Base-by-base conservation (phyloP, 257 asterid genomes). In the Thymus mandschuricus region DNA sequence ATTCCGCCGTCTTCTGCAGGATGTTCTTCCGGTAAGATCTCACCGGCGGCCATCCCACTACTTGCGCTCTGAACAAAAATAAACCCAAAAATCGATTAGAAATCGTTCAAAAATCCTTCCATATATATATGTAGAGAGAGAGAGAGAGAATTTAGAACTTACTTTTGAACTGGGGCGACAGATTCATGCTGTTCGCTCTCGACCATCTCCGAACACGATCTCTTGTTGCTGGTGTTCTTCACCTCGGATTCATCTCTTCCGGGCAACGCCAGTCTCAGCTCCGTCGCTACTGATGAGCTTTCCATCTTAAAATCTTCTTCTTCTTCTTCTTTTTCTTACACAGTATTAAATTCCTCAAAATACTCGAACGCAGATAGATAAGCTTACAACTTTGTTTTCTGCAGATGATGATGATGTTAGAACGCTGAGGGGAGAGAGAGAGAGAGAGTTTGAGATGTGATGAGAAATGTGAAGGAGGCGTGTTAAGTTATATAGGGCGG, bases 21-120 rank as follows among this genome's bases (percentile, higher is more conserved):
- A 78, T 81, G 44, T 89, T 91, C 69, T 88, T 94, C 79, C 96
- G 75, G 91, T 81, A 89, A 1, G 90, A 84, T 55, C 95, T 29
- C 49, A 94, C 97, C 65, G 99, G 99, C n/a, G 99, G 99, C 99
- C 99, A 91, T 1, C 97, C 97, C 8, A 89, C 88, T 3, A 82
- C 92, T 84, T 74, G 92, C 60, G 83, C 79, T 80, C 92, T 86
- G 58, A 52, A 52, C 5, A 5, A 2, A 5, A 51, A 5, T 12
- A 0, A 1, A 15, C 5, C 12, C 28, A 29, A 1, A 10, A 55
- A 55, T 21, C 61, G 4, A 31, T 10, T 1, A 56, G 38, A 57
- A 30, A 57, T 4, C 10, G 62, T 4, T 57, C 62, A 2, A 54
- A 3, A 27, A 21, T 21, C 21, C 21, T 21, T 3, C 2, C 41